phyloP scores from a whole-genome alignment of 1,284 basidiomycete genomes.

The Boletus smithii region DNA sequence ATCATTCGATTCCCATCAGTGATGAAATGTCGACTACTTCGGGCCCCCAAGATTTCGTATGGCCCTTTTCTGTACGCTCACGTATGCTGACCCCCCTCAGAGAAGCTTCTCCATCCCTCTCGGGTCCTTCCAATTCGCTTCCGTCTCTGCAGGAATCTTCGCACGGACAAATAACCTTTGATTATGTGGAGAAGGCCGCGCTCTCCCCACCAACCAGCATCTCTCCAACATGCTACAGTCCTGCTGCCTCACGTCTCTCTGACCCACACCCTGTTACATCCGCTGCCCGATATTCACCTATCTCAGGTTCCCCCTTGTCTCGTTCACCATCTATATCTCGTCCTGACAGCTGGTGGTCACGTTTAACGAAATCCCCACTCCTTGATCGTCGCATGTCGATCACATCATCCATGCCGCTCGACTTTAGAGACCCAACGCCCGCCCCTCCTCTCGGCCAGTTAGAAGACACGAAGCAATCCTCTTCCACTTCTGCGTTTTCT shows the following conservation, averaged over 20 bases:
- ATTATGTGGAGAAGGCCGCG: constrained; percentile 22
- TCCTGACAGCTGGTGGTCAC: constrained; percentile 47
- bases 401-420: constrained; percentile 48
- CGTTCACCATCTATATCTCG: constrained; percentile 36
- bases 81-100: constrained; percentile 28
- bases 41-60: constrained; percentile 26
- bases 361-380: constrained; percentile 42
- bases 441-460: constrained; percentile 57
- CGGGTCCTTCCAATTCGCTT: constrained; percentile 26
- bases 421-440: constrained; percentile 72
- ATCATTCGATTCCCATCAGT: constrained; percentile 40
- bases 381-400: constrained; percentile 39
- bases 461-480: constrained; percentile 46
- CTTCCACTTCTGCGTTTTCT: constrained; percentile 30
- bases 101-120: constrained; percentile 26
- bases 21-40: constrained; percentile 23
- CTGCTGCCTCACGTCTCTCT: constrained; percentile 14
- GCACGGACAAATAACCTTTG: constrained; percentile 26
- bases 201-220: constrained; percentile 7
- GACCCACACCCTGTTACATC: constrained; percentile 11
- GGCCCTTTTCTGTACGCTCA: constrained; percentile 28
- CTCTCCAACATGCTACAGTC: constrained; percentile 14
- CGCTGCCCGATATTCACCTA: constrained; percentile 11
- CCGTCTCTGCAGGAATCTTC: constrained; percentile 28
- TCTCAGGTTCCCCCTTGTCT: constrained; percentile 30